phyloP scores from a whole-genome alignment of 345 rosid genomes.

The Arabidopsis thaliana region TAIR10.1 NC_003075.7:17752001-17752500 shows the following conservation, averaged over 20 bases:
- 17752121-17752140: conserved; percentile 24
- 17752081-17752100: conserved; percentile 48
- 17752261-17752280: conserved; percentile 86
- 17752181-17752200: neutral
- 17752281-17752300: conserved; percentile 79
- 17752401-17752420: neutral
- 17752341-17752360: conserved; percentile 88
- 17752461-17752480: conserved; percentile 55
- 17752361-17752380: conserved; percentile 58
- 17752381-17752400: conserved; percentile 18
- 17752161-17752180: conserved; percentile 8
- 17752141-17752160: conserved; percentile 30
- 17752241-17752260: conserved; percentile 66
- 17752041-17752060: conserved; percentile 46
- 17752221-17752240: conserved; percentile 65
- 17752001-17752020: conserved; percentile 38
- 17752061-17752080: conserved; percentile 45
- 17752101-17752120: conserved; percentile 43
- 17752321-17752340: conserved; percentile 69
- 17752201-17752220: conserved; percentile 25
- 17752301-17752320: conserved; percentile 72
- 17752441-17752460: conserved; percentile 9
- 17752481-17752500: conserved; percentile 67
- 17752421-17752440: neutral
- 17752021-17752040: conserved; percentile 38